Evolutionary conservation across 371 early-diverging fungal species (phyloP).

Genomic region (Mortierella polycephala): DNA sequence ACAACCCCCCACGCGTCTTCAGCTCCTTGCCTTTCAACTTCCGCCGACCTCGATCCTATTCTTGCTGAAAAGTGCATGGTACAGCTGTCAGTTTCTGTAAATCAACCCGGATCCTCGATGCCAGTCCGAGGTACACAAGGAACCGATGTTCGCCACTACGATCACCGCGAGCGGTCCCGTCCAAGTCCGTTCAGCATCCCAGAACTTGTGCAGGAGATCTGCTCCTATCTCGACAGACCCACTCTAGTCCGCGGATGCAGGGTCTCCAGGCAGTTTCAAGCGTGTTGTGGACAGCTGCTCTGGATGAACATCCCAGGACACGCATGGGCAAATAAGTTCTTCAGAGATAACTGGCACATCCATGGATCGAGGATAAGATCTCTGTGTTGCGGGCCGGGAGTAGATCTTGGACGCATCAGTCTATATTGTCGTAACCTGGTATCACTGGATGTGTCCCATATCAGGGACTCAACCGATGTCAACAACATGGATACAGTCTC

Average conservation of each 20-base stretch:
- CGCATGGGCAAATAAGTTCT: slow-evolving; percentile 34
- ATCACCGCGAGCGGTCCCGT: not conserved
- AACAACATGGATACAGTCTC: not conserved
- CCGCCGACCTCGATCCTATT: too few species aligned
- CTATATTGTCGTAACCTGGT: slow-evolving; percentile 25
- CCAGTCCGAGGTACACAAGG: not conserved
- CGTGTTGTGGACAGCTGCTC: slow-evolving; percentile 22
- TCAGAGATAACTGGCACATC: slow-evolving; percentile 21
- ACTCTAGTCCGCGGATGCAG: slow-evolving; percentile 23
- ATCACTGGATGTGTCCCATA: slow-evolving; percentile 31
- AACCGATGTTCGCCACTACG: too few species aligned
- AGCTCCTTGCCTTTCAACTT: not conserved
- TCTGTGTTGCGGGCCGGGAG: slow-evolving; percentile 23
- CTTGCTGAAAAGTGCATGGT: not conserved
- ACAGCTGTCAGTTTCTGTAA: too few species aligned
- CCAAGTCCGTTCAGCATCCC: slow-evolving; percentile 22
- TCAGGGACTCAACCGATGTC: not conserved
- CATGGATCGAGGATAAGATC: slow-evolving; percentile 20
- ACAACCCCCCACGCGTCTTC: not conserved
- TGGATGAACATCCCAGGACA: slow-evolving; percentile 28
- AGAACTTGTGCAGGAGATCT: slow-evolving; percentile 34
- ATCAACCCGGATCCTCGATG: not conserved
- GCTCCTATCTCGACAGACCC: slow-evolving; percentile 27
- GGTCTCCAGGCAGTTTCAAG: slow-evolving; percentile 30
- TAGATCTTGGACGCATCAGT: slow-evolving; percentile 9